Conservation (phyloP, 257 asterid genomes). For the Lithospermum erythrorhizon region DNA sequence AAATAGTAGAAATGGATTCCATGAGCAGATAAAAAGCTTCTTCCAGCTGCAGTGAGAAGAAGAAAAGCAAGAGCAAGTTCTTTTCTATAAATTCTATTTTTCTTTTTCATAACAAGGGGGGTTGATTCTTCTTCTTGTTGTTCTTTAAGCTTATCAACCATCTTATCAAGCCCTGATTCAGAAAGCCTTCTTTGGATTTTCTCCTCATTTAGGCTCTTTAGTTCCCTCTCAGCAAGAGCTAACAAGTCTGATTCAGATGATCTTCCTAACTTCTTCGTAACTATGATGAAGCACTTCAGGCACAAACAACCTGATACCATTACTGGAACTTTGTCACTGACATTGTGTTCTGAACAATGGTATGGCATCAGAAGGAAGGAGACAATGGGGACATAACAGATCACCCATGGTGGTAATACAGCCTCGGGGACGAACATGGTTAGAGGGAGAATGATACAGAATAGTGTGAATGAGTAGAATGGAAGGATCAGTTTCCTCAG, state of each 20-base stretch:
- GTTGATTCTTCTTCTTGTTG: constrained; percentile 16
- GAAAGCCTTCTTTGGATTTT: constrained; percentile 64
- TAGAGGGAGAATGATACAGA: constrained; percentile 80
- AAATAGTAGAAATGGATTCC: constrained; percentile 89
- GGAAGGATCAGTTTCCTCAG: constrained; percentile 82
- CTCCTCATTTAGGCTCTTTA: constrained; percentile 36
- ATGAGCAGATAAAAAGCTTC: constrained; percentile 74
- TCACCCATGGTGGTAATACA: constrained; percentile 75
- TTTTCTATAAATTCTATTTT: constrained; percentile 54
- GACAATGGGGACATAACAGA: constrained; percentile 68
- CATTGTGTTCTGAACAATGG: constrained; percentile 83
- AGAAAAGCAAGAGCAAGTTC: constrained; percentile 82
- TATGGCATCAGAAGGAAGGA: constrained; percentile 85
- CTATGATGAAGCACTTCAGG: constrained; percentile 84
- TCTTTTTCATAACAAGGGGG: constrained; percentile 29
- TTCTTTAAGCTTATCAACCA: constrained; percentile 37
- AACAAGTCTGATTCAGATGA: constrained; percentile 73
- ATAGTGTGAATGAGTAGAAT: constrained; percentile 79
- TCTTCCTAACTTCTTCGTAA: constrained; percentile 82
- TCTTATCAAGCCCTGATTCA: constrained; percentile 73
- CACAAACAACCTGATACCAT: constrained; percentile 87
- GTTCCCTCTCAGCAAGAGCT: constrained; percentile 58
- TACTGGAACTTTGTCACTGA: constrained; percentile 93
- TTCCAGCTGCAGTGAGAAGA: constrained; percentile 70
- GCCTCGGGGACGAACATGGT: constrained; percentile 97